A percentile compares a stretch with the other conserved stretches of the same genome.
phyloP scores from a whole-genome alignment of 257 asterid species.

The Capsicum chinense region DNA sequence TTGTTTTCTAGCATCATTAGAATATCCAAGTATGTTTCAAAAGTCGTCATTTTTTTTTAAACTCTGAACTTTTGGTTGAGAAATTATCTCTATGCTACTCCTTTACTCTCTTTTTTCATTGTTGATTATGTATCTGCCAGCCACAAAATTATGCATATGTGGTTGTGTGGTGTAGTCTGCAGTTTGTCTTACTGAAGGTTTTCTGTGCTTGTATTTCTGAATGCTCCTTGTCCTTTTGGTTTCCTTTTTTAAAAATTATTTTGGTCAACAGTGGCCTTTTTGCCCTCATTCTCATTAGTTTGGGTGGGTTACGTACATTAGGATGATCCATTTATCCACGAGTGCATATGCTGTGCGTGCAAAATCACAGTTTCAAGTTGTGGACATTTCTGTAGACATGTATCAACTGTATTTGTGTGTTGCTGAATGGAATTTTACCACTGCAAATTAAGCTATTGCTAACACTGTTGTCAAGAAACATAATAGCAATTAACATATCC shows the following conservation, averaged over 20 bases:
- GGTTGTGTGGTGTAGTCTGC: not conserved
- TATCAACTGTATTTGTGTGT: not conserved
- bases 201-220: not conserved
- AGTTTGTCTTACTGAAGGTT: not conserved
- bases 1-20: slow-evolving; percentile 4
- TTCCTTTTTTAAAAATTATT: not conserved
- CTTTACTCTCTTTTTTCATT: not conserved
- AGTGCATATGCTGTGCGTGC: not conserved
- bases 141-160: not conserved
- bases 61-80: not conserved
- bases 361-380: slow-evolving; percentile 14
- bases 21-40: not conserved
- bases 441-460: slow-evolving; percentile 23
- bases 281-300: not conserved
- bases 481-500: not conserved
- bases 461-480: not conserved
- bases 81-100: not conserved
- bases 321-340: slow-evolving; percentile 1
- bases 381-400: not conserved
- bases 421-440: not conserved
- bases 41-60: too few species aligned
- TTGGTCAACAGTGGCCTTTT: not conserved
- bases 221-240: not conserved
- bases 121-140: not conserved
- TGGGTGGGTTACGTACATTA: not conserved